These are phyloP conservation scores for Triticum turgidum DNA, from an alignment of 176 grass and related monocot species.

Conservation along the genomic window DNA sequence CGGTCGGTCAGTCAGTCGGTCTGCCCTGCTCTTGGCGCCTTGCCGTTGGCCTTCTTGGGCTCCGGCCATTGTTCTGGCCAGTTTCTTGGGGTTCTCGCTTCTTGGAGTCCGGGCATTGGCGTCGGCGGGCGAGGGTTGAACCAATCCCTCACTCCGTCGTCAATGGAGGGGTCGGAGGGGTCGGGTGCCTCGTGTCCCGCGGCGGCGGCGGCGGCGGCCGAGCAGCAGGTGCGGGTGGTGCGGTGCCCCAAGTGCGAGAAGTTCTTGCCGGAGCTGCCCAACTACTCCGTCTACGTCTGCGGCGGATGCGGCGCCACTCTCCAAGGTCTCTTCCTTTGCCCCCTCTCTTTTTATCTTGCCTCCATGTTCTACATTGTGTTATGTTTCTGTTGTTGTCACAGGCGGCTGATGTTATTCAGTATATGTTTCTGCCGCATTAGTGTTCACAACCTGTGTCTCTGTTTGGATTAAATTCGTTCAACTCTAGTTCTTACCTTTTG, in stretches of 20 bases:
- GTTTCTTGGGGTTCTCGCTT: not conserved
- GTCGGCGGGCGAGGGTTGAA: not conserved
- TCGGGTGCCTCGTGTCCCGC: not conserved
- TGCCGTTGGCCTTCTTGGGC: not conserved
- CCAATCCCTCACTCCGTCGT: not conserved
- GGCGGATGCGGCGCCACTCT: constrained; percentile 18
- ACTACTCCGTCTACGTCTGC: constrained; percentile 76
- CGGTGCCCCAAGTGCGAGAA: constrained; percentile 85
- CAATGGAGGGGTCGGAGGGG: constrained; percentile 47
- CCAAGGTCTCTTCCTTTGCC: not conserved
- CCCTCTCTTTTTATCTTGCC: not conserved
- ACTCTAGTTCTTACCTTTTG: not conserved
- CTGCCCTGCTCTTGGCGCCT: not conserved
- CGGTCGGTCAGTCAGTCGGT: not conserved
- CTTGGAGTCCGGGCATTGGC: constrained; percentile 1
- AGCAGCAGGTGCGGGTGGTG: constrained; percentile 33
- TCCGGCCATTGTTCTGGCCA: not conserved
- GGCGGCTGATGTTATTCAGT: not conserved
- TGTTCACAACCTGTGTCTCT: not conserved
- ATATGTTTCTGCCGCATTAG: not conserved
- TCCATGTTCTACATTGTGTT: not conserved
- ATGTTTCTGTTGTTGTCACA: not conserved
- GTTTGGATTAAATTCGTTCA: not conserved
- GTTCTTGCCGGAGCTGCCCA: constrained; percentile 84
- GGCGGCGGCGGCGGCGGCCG: not conserved